Conservation (phyloP, 2,329 filamentous ascomycete species). For the Claviceps monticola region DNA sequence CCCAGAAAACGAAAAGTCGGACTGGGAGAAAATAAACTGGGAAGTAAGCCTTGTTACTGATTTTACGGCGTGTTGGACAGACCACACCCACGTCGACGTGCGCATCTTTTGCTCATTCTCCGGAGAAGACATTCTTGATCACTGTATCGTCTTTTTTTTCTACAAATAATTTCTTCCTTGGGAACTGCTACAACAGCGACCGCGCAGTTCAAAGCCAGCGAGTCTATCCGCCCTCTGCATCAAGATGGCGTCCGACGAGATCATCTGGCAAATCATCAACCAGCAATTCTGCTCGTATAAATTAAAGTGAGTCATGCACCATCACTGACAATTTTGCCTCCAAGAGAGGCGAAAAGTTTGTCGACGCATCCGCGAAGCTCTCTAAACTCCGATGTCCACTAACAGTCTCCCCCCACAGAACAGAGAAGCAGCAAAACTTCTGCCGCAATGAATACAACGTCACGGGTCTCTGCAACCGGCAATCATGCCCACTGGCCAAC, state of each 20-base stretch:
- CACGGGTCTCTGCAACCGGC: slow-evolving; percentile 68
- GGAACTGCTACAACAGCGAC: no score
- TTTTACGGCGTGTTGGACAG: slow-evolving; percentile 3
- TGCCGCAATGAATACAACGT: slow-evolving; percentile 93
- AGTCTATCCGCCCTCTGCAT: not conserved
- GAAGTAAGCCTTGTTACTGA: no score
- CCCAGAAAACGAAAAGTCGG: slow-evolving; percentile 7
- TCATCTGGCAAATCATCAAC: slow-evolving; percentile 94
- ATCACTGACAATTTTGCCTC: no score
- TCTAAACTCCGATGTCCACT: slow-evolving; percentile 10
- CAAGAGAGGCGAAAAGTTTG: no score
- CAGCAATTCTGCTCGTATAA: slow-evolving; percentile 94
- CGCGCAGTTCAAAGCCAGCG: not conserved
- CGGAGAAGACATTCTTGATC: no score
- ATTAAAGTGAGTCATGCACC: slow-evolving; percentile 50
- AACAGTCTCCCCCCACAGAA: slow-evolving; percentile 37
- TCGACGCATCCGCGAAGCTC: no score
- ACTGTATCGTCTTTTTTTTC: no score
- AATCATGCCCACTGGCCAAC: slow-evolving; percentile 84
- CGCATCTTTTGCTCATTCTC: not conserved
- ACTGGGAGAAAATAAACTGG: slow-evolving; percentile 10
- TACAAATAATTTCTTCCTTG: no score
- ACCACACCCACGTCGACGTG: slow-evolving; percentile 6
- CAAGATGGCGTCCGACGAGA: slow-evolving; percentile 81
- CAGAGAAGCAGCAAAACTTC: slow-evolving; percentile 78